Conservation (phyloP, 2,329 filamentous ascomycete species). For the Geosmithia flava region DNA sequence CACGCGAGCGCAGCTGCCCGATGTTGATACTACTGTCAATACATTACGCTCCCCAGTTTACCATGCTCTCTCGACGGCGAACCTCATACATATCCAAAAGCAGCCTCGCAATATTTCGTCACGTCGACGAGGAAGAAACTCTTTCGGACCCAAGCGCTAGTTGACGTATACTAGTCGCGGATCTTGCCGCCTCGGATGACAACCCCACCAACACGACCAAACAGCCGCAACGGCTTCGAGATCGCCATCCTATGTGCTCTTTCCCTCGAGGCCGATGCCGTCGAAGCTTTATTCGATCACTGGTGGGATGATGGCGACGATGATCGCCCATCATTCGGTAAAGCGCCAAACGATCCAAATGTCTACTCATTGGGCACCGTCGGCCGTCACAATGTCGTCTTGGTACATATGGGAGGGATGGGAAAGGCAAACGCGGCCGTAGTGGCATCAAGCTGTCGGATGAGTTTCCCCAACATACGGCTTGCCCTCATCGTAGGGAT, state of each 20-base stretch:
- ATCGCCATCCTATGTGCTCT: slow-evolving; percentile 7
- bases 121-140: no score
- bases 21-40: no score
- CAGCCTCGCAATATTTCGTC: no score
- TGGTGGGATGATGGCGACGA: slow-evolving; percentile 5
- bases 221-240: slow-evolving; percentile 1
- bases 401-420: slow-evolving; percentile 4
- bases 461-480: slow-evolving; percentile 7
- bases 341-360: slow-evolving; percentile 9
- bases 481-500: slow-evolving; percentile 21
- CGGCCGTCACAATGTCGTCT: slow-evolving; percentile 8
- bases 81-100: no score
- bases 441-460: neutral
- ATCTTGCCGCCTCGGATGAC: no score
- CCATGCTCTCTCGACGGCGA: no score
- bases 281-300: slow-evolving; percentile 5
- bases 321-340: slow-evolving; percentile 3
- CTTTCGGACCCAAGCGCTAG: no score
- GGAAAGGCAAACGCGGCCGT: slow-evolving; percentile 1
- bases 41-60: no score
- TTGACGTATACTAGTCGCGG: no score
- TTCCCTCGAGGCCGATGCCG: slow-evolving; percentile 5
- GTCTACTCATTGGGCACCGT: slow-evolving; percentile 10
- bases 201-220: no score
- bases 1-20: no score